Evolutionary conservation across 2,329 filamentous ascomycete species (phyloP).

Genomic region (Nectriaceae sp.): DNA sequence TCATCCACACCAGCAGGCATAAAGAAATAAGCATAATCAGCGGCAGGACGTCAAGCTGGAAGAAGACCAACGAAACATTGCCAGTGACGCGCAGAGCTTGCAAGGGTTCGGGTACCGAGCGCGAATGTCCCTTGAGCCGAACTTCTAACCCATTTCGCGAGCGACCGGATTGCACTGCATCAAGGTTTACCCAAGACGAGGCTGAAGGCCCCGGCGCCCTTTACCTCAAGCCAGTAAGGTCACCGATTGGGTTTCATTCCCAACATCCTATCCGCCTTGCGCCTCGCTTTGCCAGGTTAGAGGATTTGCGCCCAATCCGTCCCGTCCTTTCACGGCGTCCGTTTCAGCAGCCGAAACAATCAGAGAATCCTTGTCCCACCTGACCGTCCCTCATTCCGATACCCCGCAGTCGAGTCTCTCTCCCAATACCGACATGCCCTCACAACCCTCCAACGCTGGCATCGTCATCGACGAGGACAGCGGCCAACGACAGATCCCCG

Average conservation of each 20-base stretch:
- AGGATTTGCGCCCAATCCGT: constrained; percentile 2
- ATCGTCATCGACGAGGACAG: constrained; percentile 75
- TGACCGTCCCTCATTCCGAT: constrained; percentile 3
- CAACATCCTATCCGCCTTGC: not conserved
- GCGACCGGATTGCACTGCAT: too few species aligned
- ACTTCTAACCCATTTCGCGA: too few species aligned
- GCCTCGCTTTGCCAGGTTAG: not conserved
- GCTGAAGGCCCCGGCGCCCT: not conserved
- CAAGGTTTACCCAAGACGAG: not conserved
- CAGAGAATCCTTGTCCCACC: constrained; percentile 7
- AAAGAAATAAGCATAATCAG: too few species aligned
- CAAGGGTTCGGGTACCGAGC: too few species aligned
- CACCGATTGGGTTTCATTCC: not conserved
- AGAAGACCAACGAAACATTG: too few species aligned
- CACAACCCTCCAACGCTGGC: constrained; percentile 61
- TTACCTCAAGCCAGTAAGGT: too few species aligned
- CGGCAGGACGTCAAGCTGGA: too few species aligned
- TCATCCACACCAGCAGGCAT: not conserved
- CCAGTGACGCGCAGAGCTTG: too few species aligned
- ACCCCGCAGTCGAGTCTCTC: constrained; percentile 13
- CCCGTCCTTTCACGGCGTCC: not conserved
- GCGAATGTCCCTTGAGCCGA: too few species aligned
- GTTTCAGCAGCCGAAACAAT: constrained; percentile 4
- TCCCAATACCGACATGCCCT: constrained; percentile 41
- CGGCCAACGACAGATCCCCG: constrained; percentile 86